A percentile compares a stretch with the other conserved stretches of the same genome.
phyloP scores from a whole-genome alignment of 1,284 basidiomycete species.

The Clitocybe nebularis region DNA sequence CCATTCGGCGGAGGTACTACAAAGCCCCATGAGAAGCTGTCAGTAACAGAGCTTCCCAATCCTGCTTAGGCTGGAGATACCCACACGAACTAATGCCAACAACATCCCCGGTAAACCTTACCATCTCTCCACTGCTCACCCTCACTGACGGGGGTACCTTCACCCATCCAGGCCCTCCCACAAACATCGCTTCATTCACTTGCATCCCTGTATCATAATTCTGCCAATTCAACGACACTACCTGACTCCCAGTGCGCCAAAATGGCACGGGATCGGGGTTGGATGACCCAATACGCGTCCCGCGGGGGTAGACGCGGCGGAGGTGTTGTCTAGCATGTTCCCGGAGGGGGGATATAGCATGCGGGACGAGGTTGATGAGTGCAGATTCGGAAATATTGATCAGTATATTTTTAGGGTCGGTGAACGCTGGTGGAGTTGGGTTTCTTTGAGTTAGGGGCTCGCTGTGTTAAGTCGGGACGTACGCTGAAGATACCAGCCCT shows the following conservation, averaged over 20 bases:
- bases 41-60: background rate
- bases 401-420: constrained; percentile 42
- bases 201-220: constrained; percentile 46
- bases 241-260: constrained; percentile 59
- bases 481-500: constrained; percentile 45
- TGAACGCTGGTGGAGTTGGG: constrained; percentile 27
- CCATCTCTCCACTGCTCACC: constrained; percentile 15
- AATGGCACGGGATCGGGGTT: constrained; percentile 52
- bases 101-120: constrained; percentile 33
- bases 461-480: constrained; percentile 8
- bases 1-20: constrained; percentile 40
- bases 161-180: constrained; percentile 54
- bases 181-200: constrained; percentile 64
- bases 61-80: constrained; percentile 18
- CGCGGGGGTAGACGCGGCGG: constrained; percentile 56
- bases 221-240: constrained; percentile 69
- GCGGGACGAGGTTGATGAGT: constrained; percentile 37
- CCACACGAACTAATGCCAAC: constrained; percentile 46
- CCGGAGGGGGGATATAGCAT: constrained; percentile 30
- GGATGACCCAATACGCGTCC: constrained; percentile 50
- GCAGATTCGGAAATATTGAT: constrained; percentile 61
- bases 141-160: constrained; percentile 36
- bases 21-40: background rate
- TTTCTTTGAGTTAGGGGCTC: background rate
- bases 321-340: constrained; percentile 41